Evolutionary conservation across 352 stramenopile species (phyloP), one percentile per base, ranked within the genome.

Genomic region (Pythium graminicola): DNA sequence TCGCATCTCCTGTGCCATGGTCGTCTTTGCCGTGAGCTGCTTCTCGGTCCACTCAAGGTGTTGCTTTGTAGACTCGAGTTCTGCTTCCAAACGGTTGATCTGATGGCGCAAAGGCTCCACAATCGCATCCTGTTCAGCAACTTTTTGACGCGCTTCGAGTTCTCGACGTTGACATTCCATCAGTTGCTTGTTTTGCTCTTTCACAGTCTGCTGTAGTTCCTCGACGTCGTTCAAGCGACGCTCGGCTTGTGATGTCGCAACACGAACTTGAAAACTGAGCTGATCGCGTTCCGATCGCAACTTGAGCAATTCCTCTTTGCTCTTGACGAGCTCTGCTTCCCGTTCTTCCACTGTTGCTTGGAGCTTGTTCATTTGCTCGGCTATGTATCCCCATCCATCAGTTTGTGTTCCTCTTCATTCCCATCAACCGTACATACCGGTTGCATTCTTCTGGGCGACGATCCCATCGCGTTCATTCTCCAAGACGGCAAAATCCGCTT

Each of bases 21-120:
- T 78, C 14, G 70, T 88, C 54, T 89, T 91, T 26, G 86, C 81
- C 9, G 50, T 58, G 0, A 88, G 48, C 43, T 89, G 77, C 27
- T 53, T 67, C 54, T 91, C 76, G 2, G 86, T 66, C 74, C 78
- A 89, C 54, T 85, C 69, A 2, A 70, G 65, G 51, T 91, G 78
- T 28, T 82, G 62, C 51, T 83, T 76, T 0, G 62, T 60, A 31
- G 53, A 65, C 26, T 75, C 67, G 16, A 79, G 57, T 49, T 89
- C 77, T 39, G 77, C 81, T 36, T 73, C 69, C 17, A 86, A 52
- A 9, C 81, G 68, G 17, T 60, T 45, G 2, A 84, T 43, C 1
- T 62, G 62, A 49, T 85, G 69, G 4, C 65, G 72, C 42, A 89
- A 38, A 1, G 76, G 78, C 11, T 74, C 72, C 2, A 89, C 67